Evolutionary conservation across 192 early-diverging fungal genomes (phyloP), one percentile per base, ranked within the genome.

Genomic region (Globomyces pollinis-pini): DNA sequence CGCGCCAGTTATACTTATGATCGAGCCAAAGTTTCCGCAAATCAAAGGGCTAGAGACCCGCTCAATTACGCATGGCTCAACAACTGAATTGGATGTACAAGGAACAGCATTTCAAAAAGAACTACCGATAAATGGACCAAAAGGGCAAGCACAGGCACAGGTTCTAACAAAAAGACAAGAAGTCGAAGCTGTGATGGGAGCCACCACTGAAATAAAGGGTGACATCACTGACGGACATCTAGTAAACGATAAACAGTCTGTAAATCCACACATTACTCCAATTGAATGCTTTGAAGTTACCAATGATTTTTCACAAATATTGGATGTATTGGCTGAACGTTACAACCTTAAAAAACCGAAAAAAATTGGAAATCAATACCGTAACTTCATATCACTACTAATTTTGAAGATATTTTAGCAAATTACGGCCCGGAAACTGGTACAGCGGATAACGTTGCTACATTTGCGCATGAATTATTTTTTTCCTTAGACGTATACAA

Each of bases 271-370:
- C 16, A 47, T 47, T 7, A 47, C 21, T 8, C 52, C 52, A 36
- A 16, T 33, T 11, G 55, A 57, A 11, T 57, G 31, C 31, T 57
- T 29, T 43, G 55, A 31, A 16, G 11, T 33, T 13, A n/a, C 39
- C n/a, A 38, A 57, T 39, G 55, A 57, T 43, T 57, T 57, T 33
- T 39, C 55, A 13, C 55, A 57, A 23, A 57, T 57, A 2, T n/a
- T 57, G 9, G 55, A 57, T 31, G 42, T 43, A 3, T 29, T 57
- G 1, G 55, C 55, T 1, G 55, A 57, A n/a, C 38, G 24, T 12
- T 57, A 5, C 24, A 44, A 13, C 2, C 28, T 57, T 9, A 24
- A 33, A 13, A 57, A 41, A 29, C 24, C 31, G 21, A 57, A 57
- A 18, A 13, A 38, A 5, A 43, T 57, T 7, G 28, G 29, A n/a